These are phyloP conservation scores for Nakazawaea holstii DNA, from an alignment of 805 yeast species.

Conservation along the genomic window DNA sequence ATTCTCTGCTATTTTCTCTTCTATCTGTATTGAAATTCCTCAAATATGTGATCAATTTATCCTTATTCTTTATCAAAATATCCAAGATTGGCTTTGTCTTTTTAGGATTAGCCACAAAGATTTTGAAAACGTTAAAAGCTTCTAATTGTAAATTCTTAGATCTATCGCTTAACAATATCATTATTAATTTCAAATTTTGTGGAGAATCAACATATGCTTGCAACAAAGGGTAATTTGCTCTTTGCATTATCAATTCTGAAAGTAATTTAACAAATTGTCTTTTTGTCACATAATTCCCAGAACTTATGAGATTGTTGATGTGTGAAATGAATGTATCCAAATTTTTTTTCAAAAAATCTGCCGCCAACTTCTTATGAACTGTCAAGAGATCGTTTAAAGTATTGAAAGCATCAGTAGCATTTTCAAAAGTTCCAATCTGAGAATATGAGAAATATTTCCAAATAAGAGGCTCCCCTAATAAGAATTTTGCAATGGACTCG, in stretches of 20 bases:
- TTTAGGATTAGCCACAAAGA: slow-evolving; percentile 94
- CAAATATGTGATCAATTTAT: slow-evolving; percentile 66
- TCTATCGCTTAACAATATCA: slow-evolving; percentile 83
- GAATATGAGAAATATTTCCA: slow-evolving; percentile 86
- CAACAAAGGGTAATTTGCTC: slow-evolving; percentile 69
- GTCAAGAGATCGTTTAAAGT: slow-evolving; percentile 70
- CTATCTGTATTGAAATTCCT: slow-evolving; percentile 56
- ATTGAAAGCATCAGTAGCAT: slow-evolving; percentile 84
- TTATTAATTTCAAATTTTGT: slow-evolving; percentile 77
- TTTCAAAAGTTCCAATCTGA: slow-evolving; percentile 74
- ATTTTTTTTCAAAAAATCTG: slow-evolving; percentile 62
- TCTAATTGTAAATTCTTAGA: slow-evolving; percentile 86
- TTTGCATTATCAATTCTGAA: slow-evolving; percentile 62
- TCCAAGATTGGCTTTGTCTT: slow-evolving; percentile 77
- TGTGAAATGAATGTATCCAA: slow-evolving; percentile 50
- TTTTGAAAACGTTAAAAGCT: slow-evolving; percentile 89
- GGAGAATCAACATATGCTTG: slow-evolving; percentile 73
- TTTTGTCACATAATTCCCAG: slow-evolving; percentile 84
- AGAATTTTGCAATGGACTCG: slow-evolving; percentile 59
- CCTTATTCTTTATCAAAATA: slow-evolving; percentile 78
- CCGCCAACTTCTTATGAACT: slow-evolving; percentile 59
- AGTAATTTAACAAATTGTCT: slow-evolving; percentile 82
- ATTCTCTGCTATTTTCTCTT: slow-evolving; percentile 52
- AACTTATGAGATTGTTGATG: slow-evolving; percentile 67
- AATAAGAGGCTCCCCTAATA: slow-evolving; percentile 54